These are phyloP conservation scores for Simplicillium sp. DNA, from an alignment of 2,329 filamentous ascomycete species.

Conservation along the genomic window DNA sequence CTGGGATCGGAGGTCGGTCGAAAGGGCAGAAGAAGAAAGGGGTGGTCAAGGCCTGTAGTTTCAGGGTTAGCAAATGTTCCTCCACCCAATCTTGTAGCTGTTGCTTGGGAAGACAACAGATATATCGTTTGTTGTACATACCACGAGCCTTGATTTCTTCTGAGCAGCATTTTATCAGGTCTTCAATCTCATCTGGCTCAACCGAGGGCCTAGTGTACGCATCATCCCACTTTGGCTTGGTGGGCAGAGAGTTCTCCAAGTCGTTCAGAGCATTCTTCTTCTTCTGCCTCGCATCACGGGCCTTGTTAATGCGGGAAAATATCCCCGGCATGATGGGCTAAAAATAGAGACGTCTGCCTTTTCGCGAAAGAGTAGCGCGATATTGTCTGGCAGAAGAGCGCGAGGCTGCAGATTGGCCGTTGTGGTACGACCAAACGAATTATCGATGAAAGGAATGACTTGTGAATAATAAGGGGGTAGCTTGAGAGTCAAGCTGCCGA, in stretches of 20 bases:
- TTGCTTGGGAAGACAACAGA: background rate
- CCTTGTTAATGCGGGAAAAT: conserved; percentile 53
- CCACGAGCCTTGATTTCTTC: conserved; percentile 90
- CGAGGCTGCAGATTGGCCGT: too few relatives aligned
- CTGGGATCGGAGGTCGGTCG: conserved; percentile 87
- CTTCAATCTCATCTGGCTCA: conserved; percentile 82
- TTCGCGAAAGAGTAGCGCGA: too few relatives aligned
- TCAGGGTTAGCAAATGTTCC: conserved; percentile 10
- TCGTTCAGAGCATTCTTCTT: conserved; percentile 55
- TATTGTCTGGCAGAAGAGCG: too few relatives aligned
- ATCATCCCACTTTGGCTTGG: conserved; percentile 77
- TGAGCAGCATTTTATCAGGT: conserved; percentile 76
- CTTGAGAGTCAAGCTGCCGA: background rate
- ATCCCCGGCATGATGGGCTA: conserved; percentile 42
- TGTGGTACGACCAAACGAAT: background rate
- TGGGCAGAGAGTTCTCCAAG: conserved; percentile 40
- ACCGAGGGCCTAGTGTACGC: conserved; percentile 77
- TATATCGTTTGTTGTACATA: conserved; percentile 36
- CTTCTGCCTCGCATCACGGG: conserved; percentile 44
- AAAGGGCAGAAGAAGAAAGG: conserved; percentile 90
- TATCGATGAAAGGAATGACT: background rate
- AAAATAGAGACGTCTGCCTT: conserved; percentile 1
- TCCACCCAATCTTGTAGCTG: background rate
- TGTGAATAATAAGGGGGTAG: background rate
- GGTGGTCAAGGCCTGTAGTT: conserved; percentile 67